phyloP scores from a whole-genome alignment of 1,139 yeast species.

The Sugiyamaella novakii region DNA sequence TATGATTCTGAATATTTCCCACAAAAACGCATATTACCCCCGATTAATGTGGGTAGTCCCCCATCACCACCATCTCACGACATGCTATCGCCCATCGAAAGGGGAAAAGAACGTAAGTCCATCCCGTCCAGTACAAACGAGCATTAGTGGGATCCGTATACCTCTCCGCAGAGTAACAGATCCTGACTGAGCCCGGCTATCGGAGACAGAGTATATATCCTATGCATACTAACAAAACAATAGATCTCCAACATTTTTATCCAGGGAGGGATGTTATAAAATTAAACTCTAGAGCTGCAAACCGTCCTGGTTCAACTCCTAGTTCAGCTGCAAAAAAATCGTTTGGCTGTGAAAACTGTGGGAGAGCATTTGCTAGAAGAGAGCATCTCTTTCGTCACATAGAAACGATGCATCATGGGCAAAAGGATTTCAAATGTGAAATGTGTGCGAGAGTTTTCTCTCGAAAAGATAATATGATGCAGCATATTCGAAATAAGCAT shows the following conservation, averaged over 20 bases:
- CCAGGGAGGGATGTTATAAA: constrained; percentile 22
- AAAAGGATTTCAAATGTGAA: constrained; percentile 34
- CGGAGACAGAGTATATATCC: too few relatives aligned
- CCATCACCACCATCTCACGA: constrained; percentile 14
- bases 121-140: too few relatives aligned
- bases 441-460: constrained; percentile 34
- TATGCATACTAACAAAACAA: background rate
- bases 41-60: constrained; percentile 18
- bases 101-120: constrained; percentile 5
- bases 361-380: constrained; percentile 34
- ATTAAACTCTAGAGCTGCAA: constrained; percentile 18
- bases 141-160: too few relatives aligned
- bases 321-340: constrained; percentile 29
- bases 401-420: constrained; percentile 37
- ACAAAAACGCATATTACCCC: constrained; percentile 1
- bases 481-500: constrained; percentile 36
- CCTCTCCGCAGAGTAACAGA: too few relatives aligned
- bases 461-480: constrained; percentile 38
- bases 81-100: background rate
- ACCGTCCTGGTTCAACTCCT: constrained; percentile 9
- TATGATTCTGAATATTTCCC: constrained; percentile 17
- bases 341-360: constrained; percentile 34
- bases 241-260: constrained; percentile 10
- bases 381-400: constrained; percentile 35
- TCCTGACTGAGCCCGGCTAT: too few relatives aligned